phyloP scores from a whole-genome alignment of 257 asterid genomes.

The Leptodermis oblonga region DNA sequence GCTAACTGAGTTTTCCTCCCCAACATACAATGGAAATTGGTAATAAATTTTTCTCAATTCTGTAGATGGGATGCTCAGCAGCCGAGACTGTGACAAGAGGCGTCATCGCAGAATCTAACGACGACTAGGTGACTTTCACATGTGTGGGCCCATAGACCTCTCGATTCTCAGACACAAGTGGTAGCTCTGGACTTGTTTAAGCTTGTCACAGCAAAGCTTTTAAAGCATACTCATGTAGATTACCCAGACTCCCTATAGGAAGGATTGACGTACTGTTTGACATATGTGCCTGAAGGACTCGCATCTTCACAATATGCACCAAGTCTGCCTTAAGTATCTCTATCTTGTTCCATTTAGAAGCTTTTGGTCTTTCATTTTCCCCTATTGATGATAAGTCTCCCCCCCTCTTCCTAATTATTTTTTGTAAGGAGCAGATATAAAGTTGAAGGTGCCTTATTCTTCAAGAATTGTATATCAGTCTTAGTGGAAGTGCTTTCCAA shows the following conservation, averaged over 20 bases:
- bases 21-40: not conserved
- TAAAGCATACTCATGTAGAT: not conserved
- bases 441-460: slow-evolving; percentile 5
- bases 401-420: not conserved
- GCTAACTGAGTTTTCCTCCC: not conserved
- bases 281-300: not conserved
- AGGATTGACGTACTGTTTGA: not conserved
- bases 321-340: not conserved
- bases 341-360: not conserved
- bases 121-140: not conserved
- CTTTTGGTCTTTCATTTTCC: not conserved
- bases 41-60: not conserved
- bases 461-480: slow-evolving; percentile 1
- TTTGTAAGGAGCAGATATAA: not conserved
- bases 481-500: not conserved
- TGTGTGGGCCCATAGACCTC: slow-evolving; percentile 8
- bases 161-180: slow-evolving; percentile 3
- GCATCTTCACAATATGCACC: not conserved
- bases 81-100: slow-evolving; percentile 4
- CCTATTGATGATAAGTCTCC: not conserved
- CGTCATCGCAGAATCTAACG: not conserved
- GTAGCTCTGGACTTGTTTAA: not conserved
- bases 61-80: slow-evolving; percentile 9
- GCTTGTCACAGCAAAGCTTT: slow-evolving; percentile 7
- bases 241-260: not conserved